These are phyloP conservation scores for Entomortierella lignicola DNA, from an alignment of 192 early-diverging fungal genomes.

Conservation along the genomic window DNA sequence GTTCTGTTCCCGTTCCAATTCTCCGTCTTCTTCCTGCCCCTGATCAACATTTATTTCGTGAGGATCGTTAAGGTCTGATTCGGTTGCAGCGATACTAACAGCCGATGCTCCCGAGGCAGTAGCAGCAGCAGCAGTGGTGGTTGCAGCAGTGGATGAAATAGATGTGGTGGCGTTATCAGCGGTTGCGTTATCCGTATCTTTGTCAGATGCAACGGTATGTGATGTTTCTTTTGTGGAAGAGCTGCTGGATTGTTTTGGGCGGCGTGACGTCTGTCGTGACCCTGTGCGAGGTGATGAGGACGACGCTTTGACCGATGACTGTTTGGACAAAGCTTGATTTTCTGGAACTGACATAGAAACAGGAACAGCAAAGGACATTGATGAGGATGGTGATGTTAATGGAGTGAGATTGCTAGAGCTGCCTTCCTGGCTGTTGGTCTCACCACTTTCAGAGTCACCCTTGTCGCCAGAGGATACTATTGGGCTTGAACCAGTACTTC, in stretches of 20 bases:
- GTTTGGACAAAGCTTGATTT: slow-evolving; percentile 5
- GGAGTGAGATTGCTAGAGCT: background rate
- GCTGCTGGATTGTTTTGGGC: slow-evolving; percentile 3
- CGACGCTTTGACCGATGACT: background rate
- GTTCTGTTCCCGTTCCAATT: too few species aligned
- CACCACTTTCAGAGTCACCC: background rate
- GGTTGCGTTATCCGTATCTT: background rate
- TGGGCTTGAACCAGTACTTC: slow-evolving; percentile 3
- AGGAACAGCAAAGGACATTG: background rate
- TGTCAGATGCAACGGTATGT: background rate
- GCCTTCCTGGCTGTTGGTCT: background rate
- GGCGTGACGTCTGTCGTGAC: slow-evolving; percentile 20
- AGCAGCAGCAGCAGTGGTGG: background rate
- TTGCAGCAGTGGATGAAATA: background rate
- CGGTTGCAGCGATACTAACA: background rate
- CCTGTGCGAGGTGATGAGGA: background rate
- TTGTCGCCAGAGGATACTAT: background rate
- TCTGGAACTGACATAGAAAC: background rate
- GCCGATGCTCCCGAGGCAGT: background rate
- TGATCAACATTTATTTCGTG: slow-evolving; percentile 6
- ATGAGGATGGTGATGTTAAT: background rate
- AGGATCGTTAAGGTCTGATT: background rate
- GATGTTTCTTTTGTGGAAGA: background rate
- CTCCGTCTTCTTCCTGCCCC: background rate
- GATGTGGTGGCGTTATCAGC: background rate